phyloP scores from a whole-genome alignment of 2,329 filamentous ascomycete genomes.

The Aureobasidium vineae region DNA sequence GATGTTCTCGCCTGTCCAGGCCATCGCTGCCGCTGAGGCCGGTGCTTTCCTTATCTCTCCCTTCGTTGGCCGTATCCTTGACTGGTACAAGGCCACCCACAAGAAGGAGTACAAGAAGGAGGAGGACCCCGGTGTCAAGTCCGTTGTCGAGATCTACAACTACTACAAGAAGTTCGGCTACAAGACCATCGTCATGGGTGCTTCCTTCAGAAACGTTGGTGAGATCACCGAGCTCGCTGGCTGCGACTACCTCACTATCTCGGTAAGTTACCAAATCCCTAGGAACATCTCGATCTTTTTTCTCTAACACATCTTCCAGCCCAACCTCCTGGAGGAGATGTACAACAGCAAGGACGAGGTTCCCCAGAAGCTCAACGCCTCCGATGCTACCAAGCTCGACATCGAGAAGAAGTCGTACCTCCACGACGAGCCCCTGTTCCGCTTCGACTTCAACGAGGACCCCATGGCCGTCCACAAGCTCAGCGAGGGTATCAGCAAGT shows the following conservation, averaged over 20 bases:
- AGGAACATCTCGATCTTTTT: no score
- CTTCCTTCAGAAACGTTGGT: constrained; percentile 92
- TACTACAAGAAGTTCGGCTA: constrained; percentile 99
- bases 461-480: constrained; percentile 99
- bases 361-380: constrained; percentile 86
- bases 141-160: constrained; percentile 93
- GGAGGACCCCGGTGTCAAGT: constrained; percentile 95
- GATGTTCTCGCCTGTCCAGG: constrained; percentile 95
- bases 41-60: constrained; percentile 97
- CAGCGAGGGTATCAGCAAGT: constrained; percentile 98
- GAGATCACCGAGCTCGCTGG: constrained; percentile 98
- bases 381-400: constrained; percentile 63
- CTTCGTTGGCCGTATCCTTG: constrained; percentile 98
- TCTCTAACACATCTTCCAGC: constrained; percentile 51
- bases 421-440: constrained; percentile 84
- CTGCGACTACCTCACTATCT: constrained; percentile 98
- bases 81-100: constrained; percentile 96
- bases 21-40: constrained; percentile 93
- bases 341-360: constrained; percentile 78
- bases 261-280: constrained; percentile 57
- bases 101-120: constrained; percentile 90
- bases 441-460: constrained; percentile 99
- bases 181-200: constrained; percentile 99
- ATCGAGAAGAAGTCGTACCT: constrained; percentile 91
- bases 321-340: constrained; percentile 90